Base-by-base conservation (phyloP, 2,329 filamentous ascomycete genomes). In the Exophiala sp. region DNA sequence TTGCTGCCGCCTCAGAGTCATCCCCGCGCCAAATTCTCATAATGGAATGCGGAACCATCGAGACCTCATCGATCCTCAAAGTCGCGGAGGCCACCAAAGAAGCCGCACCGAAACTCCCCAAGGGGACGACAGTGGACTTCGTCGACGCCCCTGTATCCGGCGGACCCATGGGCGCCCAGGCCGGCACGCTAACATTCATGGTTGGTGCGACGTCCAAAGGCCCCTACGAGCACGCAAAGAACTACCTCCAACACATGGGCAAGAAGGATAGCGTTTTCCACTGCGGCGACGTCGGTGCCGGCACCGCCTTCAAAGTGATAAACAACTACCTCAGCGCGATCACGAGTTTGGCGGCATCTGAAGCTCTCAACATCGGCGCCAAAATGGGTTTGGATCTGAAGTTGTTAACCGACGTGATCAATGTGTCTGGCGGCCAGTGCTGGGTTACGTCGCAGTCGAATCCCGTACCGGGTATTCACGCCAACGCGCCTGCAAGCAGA, bases 121-220 rank as follows among this genome's bases (percentile, higher is more conserved):
- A 24, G 5, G 50, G 50, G 2, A 47, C 57, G 14, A 50, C 39
- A 12, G 71, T 77, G 7, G 69, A 65, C 3, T 80, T 81, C 65
- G 79, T 78, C 64, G 79, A 81, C 54, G 71, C 77, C 1, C 78
- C 78, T 2, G 78, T 81, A 24, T 78, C 74, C 35, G 79, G 79
- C 20, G 78, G 79, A 9, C 73, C 75, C 4, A 68, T 79, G 12
- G 79, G 78, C n/a, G 78, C 79, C 3, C 67, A 75, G 42, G 75
- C 73, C 43, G 79, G 70, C 9, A 79, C 75, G 0, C 71, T 82
- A 21, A 76, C 79, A 47, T 80, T 82, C 69, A 82, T 83, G 72
- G 69, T 82, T 32, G 79, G 78, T 47, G 75, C 72, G 52, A 68
- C 76, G 52, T 71, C 76, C 52, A 53, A 47, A 14, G 34, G 43